These are phyloP conservation scores for Penicillium sp. DNA, from an alignment of 2,329 filamentous ascomycete genomes.

Conservation along the genomic window DNA sequence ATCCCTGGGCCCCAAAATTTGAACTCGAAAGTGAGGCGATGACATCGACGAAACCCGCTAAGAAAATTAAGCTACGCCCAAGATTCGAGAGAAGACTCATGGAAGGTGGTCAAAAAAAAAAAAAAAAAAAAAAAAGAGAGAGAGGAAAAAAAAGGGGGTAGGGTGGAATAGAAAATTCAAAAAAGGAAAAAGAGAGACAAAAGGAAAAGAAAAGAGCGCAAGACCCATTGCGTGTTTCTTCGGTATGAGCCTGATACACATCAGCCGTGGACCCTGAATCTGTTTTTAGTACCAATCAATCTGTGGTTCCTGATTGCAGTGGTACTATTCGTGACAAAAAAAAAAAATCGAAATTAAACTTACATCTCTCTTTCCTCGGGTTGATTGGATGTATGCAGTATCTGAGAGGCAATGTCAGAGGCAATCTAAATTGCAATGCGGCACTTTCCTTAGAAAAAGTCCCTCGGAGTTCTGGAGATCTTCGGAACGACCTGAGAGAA, in stretches of 20 bases:
- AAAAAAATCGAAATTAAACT: neutral
- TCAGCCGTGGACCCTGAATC: conserved; percentile 25
- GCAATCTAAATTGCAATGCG: neutral
- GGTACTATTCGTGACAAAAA: neutral
- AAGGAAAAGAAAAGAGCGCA: neutral
- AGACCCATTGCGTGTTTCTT: conserved; percentile 12
- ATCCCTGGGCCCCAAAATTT: neutral
- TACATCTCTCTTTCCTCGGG: conserved; percentile 4
- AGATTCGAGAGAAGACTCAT: conserved; percentile 10
- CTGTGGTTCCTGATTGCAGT: conserved; percentile 16
- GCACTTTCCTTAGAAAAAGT: conserved; percentile 17
- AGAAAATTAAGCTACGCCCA: conserved; percentile 16
- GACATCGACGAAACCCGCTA: conserved; percentile 13
- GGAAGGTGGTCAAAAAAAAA: neutral
- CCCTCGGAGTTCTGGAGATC: conserved; percentile 17
- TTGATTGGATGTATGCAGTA: neutral
- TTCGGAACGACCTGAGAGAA: conserved; percentile 20
- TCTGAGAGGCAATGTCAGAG: neutral
- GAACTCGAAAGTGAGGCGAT: conserved; percentile 1
- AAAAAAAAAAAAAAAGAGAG: neutral
- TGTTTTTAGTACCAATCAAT: conserved; percentile 26
- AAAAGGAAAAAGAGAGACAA: neutral
- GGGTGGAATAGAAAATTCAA: neutral
- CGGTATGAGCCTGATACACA: conserved; percentile 10
- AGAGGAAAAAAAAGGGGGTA: neutral